These are phyloP conservation scores for Globisporangium spiculum DNA, from an alignment of 352 stramenopile species.

Conservation along the genomic window DNA sequence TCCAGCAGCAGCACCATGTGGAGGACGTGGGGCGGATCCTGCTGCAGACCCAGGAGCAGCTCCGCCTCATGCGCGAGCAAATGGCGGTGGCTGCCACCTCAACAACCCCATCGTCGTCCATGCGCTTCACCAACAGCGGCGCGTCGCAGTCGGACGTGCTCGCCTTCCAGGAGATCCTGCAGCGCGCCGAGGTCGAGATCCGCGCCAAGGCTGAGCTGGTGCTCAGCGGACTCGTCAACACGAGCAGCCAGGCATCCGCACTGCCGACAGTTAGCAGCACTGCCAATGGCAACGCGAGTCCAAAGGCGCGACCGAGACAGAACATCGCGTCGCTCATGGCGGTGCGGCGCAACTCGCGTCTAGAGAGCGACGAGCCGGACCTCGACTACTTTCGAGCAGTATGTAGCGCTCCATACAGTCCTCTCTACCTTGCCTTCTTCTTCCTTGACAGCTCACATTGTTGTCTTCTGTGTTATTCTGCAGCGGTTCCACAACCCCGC, in stretches of 20 bases:
- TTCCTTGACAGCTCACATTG: background rate
- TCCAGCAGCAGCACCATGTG: slow-evolving; percentile 78
- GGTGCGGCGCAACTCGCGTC: slow-evolving; percentile 2
- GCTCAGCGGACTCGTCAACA: slow-evolving; percentile 62
- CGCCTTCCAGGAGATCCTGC: slow-evolving; percentile 67
- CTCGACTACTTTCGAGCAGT: slow-evolving; percentile 54
- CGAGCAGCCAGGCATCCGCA: slow-evolving; percentile 25
- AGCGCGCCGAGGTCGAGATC: slow-evolving; percentile 66
- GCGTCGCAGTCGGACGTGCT: slow-evolving; percentile 32
- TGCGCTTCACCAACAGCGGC: slow-evolving; percentile 15
- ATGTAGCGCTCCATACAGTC: background rate
- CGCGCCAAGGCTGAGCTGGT: slow-evolving; percentile 81
- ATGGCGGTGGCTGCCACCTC: slow-evolving; percentile 25
- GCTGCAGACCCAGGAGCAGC: slow-evolving; percentile 78
- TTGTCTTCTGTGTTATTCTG: background rate
- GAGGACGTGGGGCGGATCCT: slow-evolving; percentile 81
- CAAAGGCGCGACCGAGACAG: slow-evolving; percentile 6
- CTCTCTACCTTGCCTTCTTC: background rate
- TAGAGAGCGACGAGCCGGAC: slow-evolving; percentile 19
- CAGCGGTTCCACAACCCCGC: slow-evolving; percentile 42
- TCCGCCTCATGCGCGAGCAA: slow-evolving; percentile 71
- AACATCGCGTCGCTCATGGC: slow-evolving; percentile 23
- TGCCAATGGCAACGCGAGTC: background rate
- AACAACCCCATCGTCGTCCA: slow-evolving; percentile 22
- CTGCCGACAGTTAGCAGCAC: slow-evolving; percentile 25